These are phyloP conservation scores for Powellomyces hirtus DNA, from an alignment of 192 early-diverging fungal species.

Conservation along the genomic window DNA sequence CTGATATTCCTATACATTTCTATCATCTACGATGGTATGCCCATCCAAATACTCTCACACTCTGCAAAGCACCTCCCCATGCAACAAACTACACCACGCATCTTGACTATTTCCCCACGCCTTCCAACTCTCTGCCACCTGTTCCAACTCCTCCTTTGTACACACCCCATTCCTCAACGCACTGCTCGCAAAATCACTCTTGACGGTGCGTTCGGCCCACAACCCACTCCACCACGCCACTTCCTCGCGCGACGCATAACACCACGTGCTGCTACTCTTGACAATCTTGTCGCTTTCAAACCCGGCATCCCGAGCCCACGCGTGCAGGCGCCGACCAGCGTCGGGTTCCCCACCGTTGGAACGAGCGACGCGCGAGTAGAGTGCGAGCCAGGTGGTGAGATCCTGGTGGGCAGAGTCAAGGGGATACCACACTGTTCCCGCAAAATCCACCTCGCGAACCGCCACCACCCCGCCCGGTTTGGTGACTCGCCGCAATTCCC, in stretches of 20 bases:
- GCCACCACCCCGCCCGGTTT: slow-evolving; percentile 3
- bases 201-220: slow-evolving; percentile 5
- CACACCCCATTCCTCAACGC: neutral
- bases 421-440: neutral
- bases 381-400: neutral
- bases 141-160: neutral
- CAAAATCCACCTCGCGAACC: slow-evolving; percentile 3
- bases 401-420: neutral
- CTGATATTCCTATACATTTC: too few species aligned
- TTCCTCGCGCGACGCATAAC: neutral
- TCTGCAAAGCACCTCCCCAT: neutral
- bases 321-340: slow-evolving; percentile 9
- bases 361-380: slow-evolving; percentile 1
- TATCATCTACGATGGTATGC: too few species aligned
- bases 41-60: neutral
- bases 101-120: neutral
- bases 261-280: neutral
- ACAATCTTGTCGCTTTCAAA: neutral
- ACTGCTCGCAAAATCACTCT: neutral
- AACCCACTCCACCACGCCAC: neutral
- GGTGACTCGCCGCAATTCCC: neutral
- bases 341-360: slow-evolving; percentile 3
- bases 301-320: slow-evolving; percentile 1
- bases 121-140: neutral
- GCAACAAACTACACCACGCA: neutral